Conservation (phyloP, 192 early-diverging fungal species). For the Podila minutissima region DNA sequence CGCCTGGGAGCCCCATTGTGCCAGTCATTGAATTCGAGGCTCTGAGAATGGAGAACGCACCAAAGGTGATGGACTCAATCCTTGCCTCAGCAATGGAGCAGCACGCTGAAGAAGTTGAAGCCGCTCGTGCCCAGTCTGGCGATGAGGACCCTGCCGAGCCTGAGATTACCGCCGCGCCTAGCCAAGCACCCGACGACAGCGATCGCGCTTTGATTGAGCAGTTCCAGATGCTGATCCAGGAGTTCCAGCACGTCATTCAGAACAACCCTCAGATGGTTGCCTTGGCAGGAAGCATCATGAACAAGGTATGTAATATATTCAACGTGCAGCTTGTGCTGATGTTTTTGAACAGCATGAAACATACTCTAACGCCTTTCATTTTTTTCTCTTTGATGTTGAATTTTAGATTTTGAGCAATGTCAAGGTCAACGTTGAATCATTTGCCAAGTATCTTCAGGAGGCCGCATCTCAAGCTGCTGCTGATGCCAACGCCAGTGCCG, state of each 20-base stretch:
- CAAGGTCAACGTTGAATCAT: constrained; percentile 42
- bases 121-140: constrained; percentile 7
- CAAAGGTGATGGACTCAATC: constrained; percentile 42
- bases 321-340: background rate
- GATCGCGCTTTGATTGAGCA: constrained; percentile 37
- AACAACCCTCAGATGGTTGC: constrained; percentile 43
- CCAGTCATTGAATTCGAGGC: constrained; percentile 41
- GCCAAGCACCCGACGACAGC: background rate
- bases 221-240: constrained; percentile 37
- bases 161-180: background rate
- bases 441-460: constrained; percentile 33
- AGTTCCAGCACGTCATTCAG: constrained; percentile 49
- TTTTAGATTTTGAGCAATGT: constrained; percentile 26
- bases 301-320: constrained; percentile 8
- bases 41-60: constrained; percentile 27
- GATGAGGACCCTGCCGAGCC: constrained; percentile 30
- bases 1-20: constrained; percentile 20
- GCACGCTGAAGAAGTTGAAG: constrained; percentile 31
- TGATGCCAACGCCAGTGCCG: constrained; percentile 11
- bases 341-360: background rate
- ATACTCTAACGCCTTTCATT: background rate
- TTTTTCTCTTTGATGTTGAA: background rate
- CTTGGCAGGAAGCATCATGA: constrained; percentile 35
- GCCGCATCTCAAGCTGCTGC: background rate
- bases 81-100: constrained; percentile 51